Evolutionary conservation across 2,329 filamentous ascomycete genomes (phyloP).

Genomic region (Cladosporium sp.): DNA sequence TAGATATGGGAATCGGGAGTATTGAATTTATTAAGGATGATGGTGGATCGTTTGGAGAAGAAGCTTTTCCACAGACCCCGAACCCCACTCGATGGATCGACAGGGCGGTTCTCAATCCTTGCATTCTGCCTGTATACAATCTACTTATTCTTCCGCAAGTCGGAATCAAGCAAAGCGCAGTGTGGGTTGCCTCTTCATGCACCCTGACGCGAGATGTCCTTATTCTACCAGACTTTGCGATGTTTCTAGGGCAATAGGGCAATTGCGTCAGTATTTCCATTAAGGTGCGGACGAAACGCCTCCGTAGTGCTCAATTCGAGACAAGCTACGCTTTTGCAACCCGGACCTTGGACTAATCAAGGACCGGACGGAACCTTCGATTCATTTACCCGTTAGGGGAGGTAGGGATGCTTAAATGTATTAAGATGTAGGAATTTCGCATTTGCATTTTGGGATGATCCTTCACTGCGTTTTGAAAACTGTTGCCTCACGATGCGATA

Average conservation of each 20-base stretch:
- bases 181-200: too few species aligned
- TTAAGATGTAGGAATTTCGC: neutral
- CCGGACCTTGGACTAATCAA: neutral
- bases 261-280: neutral
- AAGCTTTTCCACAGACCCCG: neutral
- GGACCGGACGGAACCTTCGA: neutral
- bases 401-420: neutral
- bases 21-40: too few species aligned
- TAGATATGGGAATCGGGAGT: too few species aligned
- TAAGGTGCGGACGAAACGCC: conserved; percentile 5
- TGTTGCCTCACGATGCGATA: neutral
- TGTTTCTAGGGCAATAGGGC: neutral
- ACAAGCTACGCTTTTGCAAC: neutral
- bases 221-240: too few species aligned
- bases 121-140: neutral
- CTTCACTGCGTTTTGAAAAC: neutral
- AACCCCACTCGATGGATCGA: neutral
- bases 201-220: too few species aligned
- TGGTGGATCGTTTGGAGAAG: too few species aligned
- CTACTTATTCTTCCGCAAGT: neutral
- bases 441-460: neutral
- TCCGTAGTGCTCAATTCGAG: conserved; percentile 11
- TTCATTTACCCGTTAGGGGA: neutral
- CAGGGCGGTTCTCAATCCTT: neutral
- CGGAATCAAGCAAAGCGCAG: neutral